Evolutionary conservation across 495 filamentous ascomycete species (phyloP).

Genomic region (Letharia columbiana): DNA sequence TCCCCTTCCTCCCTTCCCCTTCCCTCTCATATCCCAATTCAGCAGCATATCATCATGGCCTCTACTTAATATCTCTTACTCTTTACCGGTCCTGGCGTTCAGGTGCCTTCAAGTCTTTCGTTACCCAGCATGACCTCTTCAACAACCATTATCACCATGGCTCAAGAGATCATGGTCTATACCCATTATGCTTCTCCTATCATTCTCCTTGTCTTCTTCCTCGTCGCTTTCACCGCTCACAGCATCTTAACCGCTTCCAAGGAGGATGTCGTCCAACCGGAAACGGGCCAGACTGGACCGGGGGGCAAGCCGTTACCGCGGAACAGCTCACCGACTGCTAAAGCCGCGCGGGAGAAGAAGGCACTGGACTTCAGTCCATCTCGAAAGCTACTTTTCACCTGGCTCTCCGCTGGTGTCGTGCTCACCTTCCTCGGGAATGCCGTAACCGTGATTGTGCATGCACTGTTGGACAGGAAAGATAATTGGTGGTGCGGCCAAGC

Average conservation of each 20-base stretch:
- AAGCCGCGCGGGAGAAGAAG: slow-evolving; percentile 25
- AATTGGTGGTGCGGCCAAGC: slow-evolving; percentile 90
- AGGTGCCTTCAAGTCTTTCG: background rate
- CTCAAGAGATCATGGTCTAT: slow-evolving; percentile 39
- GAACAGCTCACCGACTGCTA: slow-evolving; percentile 26
- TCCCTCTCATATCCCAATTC: background rate
- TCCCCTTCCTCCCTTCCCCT: background rate
- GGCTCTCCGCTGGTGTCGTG: slow-evolving; percentile 56
- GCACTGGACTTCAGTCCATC: slow-evolving; percentile 47
- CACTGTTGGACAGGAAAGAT: slow-evolving; percentile 53
- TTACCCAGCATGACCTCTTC: slow-evolving; percentile 1
- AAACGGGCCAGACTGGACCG: slow-evolving; percentile 46
- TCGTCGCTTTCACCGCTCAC: slow-evolving; percentile 53
- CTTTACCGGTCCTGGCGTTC: background rate
- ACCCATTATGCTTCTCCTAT: slow-evolving; percentile 58
- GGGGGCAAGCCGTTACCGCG: slow-evolving; percentile 74
- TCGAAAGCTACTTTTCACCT: slow-evolving; percentile 63
- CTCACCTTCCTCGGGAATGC: slow-evolving; percentile 68
- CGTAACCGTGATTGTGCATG: slow-evolving; percentile 65
- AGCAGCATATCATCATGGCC: background rate
- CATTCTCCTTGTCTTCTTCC: slow-evolving; percentile 58
- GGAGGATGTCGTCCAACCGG: slow-evolving; percentile 31
- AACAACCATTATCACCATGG: slow-evolving; percentile 23
- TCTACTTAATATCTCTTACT: background rate
- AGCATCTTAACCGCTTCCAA: slow-evolving; percentile 45